These are phyloP conservation scores for Arthroderma sp. DNA, from an alignment of 2,329 filamentous ascomycete species.

Conservation along the genomic window DNA sequence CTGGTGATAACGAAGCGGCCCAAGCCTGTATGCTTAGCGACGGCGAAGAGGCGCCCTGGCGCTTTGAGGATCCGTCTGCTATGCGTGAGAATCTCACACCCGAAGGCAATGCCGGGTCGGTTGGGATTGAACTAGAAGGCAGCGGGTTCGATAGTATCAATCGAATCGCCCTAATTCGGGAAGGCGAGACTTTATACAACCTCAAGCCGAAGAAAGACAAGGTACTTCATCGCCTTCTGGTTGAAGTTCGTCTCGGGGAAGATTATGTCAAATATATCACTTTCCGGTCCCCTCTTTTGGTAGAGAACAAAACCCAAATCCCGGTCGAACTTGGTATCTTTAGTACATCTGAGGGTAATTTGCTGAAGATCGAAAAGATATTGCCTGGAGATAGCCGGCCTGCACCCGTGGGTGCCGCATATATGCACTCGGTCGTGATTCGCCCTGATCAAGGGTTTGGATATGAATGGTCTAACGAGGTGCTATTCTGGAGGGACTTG, in stretches of 20 bases:
- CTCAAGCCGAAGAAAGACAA: constrained; percentile 76
- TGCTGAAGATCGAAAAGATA: constrained; percentile 97
- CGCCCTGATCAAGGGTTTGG: constrained; percentile 93
- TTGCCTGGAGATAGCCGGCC: constrained; percentile 80
- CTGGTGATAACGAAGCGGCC: constrained; percentile 52
- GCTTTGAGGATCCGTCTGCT: constrained; percentile 91
- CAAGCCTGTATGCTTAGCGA: constrained; percentile 67
- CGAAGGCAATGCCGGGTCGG: constrained; percentile 65
- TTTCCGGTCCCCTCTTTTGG: constrained; percentile 74
- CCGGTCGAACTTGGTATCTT: constrained; percentile 88
- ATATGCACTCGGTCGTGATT: constrained; percentile 73
- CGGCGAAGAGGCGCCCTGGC: constrained; percentile 85
- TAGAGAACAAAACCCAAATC: constrained; percentile 95
- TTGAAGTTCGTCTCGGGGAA: constrained; percentile 77
- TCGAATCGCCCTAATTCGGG: constrained; percentile 80
- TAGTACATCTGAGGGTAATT: constrained; percentile 70
- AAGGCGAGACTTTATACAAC: constrained; percentile 83
- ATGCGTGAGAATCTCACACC: constrained; percentile 86
- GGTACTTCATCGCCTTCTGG: constrained; percentile 75
- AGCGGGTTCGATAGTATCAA: constrained; percentile 87
- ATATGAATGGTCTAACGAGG: constrained; percentile 85
- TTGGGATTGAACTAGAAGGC: constrained; percentile 74
- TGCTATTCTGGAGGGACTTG: constrained; percentile 84
- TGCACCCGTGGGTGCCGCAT: constrained; percentile 83
- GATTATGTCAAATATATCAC: constrained; percentile 99